These are phyloP conservation scores for Picea abies DNA, from an alignment of 83 land plant genomes.

Conservation along the genomic window DNA sequence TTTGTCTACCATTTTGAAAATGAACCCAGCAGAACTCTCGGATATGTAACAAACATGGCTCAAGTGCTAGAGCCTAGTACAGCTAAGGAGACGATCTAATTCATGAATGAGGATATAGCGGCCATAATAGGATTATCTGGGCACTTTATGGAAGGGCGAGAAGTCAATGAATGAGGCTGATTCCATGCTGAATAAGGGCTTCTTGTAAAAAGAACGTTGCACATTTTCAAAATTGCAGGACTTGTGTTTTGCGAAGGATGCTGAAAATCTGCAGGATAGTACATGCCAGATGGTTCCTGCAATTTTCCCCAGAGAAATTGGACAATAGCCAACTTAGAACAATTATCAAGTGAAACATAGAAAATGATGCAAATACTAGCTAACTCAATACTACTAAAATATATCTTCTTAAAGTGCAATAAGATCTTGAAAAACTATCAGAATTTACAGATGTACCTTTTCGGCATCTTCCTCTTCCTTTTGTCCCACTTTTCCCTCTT, in stretches of 20 bases:
- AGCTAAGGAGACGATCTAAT: background rate
- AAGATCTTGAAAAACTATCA: background rate
- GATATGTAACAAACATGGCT: background rate
- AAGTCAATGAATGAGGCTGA: conserved; percentile 9
- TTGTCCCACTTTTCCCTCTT: background rate
- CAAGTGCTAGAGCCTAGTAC: background rate
- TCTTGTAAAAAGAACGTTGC: background rate
- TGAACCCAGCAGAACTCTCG: background rate
- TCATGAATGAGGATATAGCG: conserved; percentile 4
- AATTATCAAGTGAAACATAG: background rate
- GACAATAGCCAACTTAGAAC: background rate
- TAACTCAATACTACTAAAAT: background rate
- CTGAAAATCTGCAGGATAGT: background rate
- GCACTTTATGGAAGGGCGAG: background rate
- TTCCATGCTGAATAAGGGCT: background rate
- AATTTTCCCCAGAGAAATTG: background rate
- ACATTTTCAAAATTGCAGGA: conserved; percentile 7
- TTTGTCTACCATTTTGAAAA: background rate
- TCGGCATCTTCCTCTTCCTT: background rate
- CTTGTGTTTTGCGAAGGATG: conserved; percentile 3
- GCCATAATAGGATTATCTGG: conserved; percentile 10
- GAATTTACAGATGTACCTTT: conserved; percentile 1
- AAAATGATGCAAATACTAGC: background rate
- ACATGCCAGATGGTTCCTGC: background rate
- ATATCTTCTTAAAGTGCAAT: too few relatives aligned